phyloP scores from a whole-genome alignment of 2,329 filamentous ascomycete species.

The Dactylellina cionopaga region DNA sequence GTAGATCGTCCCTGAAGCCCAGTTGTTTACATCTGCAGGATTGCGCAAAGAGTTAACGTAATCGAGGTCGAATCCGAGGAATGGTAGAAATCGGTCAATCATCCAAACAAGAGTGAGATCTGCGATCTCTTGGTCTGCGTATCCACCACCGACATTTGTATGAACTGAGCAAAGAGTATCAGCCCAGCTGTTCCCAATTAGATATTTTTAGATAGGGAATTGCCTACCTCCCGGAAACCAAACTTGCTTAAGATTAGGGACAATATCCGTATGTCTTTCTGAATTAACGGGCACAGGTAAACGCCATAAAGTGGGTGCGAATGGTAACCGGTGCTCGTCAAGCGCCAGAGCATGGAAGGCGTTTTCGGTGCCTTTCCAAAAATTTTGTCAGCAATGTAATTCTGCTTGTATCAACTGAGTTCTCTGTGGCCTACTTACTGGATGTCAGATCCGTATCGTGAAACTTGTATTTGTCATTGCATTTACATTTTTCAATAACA shows the following conservation, averaged over 20 bases:
- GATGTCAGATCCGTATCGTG: slow-evolving; percentile 67
- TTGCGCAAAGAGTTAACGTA: slow-evolving; percentile 57
- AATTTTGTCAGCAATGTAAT: background rate
- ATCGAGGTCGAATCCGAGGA: slow-evolving; percentile 60
- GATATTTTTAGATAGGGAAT: slow-evolving; percentile 47
- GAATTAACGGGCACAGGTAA: slow-evolving; percentile 15
- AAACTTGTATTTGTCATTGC: slow-evolving; percentile 52
- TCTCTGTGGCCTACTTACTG: slow-evolving; percentile 59
- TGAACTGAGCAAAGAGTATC: slow-evolving; percentile 59
- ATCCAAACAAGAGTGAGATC: slow-evolving; percentile 66
- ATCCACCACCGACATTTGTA: slow-evolving; percentile 64
- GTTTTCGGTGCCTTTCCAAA: slow-evolving; percentile 61
- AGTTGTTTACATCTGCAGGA: slow-evolving; percentile 53
- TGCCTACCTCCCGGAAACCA: slow-evolving; percentile 67
- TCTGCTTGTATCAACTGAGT: background rate
- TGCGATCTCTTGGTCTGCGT: slow-evolving; percentile 64
- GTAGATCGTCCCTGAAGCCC: slow-evolving; percentile 59
- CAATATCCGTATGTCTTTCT: slow-evolving; percentile 32
- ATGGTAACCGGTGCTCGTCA: slow-evolving; percentile 68
- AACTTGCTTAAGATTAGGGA: slow-evolving; percentile 47
- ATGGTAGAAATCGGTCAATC: slow-evolving; percentile 62
- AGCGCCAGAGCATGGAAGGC: slow-evolving; percentile 71
- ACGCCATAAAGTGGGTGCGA: slow-evolving; percentile 69
- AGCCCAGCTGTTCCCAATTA: slow-evolving; percentile 65
- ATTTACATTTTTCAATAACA: slow-evolving; percentile 49